Conservation (phyloP, 495 filamentous ascomycete species). For the Echria macrotheca region DNA sequence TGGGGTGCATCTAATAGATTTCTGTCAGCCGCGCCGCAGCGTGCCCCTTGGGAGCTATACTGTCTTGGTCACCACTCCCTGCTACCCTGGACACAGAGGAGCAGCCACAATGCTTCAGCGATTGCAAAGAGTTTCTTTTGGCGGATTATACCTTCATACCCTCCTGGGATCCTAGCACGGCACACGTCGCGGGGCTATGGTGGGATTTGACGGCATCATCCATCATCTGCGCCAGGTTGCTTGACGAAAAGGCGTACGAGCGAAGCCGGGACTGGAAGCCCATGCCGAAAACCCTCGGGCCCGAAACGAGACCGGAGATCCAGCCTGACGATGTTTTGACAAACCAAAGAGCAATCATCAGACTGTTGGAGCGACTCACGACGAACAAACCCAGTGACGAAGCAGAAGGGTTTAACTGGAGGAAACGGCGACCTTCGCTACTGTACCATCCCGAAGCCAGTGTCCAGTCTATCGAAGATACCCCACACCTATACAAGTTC, state of each 20-base stretch:
- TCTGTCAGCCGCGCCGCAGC: background rate
- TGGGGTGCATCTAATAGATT: background rate
- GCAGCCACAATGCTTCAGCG: background rate
- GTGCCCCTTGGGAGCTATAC: slow-evolving; percentile 3
- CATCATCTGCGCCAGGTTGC: slow-evolving; percentile 1
- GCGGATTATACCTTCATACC: background rate
- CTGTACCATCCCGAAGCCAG: background rate
- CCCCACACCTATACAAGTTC: background rate
- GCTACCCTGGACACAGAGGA: background rate
- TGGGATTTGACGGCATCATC: background rate
- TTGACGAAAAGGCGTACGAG: background rate
- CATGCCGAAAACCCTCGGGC: background rate
- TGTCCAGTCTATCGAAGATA: slow-evolving; percentile 4
- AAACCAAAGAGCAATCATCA: background rate
- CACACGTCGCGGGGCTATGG: background rate
- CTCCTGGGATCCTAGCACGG: background rate
- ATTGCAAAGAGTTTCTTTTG: background rate
- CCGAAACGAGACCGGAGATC: background rate
- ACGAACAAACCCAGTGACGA: too few species aligned
- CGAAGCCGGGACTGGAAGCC: background rate
- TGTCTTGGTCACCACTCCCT: background rate
- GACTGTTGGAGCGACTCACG: background rate
- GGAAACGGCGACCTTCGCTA: background rate
- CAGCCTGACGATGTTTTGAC: background rate
- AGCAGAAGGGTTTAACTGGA: too few species aligned